Evolutionary conservation across 768 basidiomycete species (phyloP), one percentile per base, ranked within the genome.

Genomic region (Suillus spraguei): DNA sequence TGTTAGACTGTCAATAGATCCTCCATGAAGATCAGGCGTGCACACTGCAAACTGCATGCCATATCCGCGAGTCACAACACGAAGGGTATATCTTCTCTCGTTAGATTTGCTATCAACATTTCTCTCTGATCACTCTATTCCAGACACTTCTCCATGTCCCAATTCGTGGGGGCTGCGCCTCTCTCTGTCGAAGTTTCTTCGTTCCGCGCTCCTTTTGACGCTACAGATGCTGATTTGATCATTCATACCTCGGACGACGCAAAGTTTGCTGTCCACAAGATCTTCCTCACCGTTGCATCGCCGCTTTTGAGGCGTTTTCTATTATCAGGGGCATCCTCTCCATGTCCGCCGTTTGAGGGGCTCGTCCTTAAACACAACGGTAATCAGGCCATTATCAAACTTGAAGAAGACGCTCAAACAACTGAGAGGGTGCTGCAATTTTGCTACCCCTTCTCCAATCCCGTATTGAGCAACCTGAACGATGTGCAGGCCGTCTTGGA

Each of bases 221-320:
- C 77, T 53, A 69, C 58, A 28, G 75, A 79, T 32, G 80, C 79
- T 10, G 81, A 84, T 64, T 68, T 82, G 61, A 73, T 80, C 52
- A 70, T 85, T 41, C 76, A 77, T 42, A 78, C 81, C 9, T 67
- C 73, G 2, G 82, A 85, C 61, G 77, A 75, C 10, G 74, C 77
- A 3, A 66, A 74, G 10, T 85, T 85, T 67, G 79, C 77, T 39
- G 73, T 85, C 41, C 78, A 81, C 68, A 79, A 76, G 52, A 63
- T 79, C 50, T 76, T 81, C 41, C 66, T 86, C 42, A 74, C 75
- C 41, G 78, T 72, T 63, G 78, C 80, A 5, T 84, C 81, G 14
- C 68, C 78, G 2, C 71, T 83, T 20, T 77, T 84, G 59, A 75
- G 75, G 60, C 74, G 75, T 36, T 70, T 63, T 53, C 65, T 75